These are phyloP conservation scores for Ampelomyces quisqualis DNA, from an alignment of 2,329 filamentous ascomycete species.

Conservation along the genomic window DNA sequence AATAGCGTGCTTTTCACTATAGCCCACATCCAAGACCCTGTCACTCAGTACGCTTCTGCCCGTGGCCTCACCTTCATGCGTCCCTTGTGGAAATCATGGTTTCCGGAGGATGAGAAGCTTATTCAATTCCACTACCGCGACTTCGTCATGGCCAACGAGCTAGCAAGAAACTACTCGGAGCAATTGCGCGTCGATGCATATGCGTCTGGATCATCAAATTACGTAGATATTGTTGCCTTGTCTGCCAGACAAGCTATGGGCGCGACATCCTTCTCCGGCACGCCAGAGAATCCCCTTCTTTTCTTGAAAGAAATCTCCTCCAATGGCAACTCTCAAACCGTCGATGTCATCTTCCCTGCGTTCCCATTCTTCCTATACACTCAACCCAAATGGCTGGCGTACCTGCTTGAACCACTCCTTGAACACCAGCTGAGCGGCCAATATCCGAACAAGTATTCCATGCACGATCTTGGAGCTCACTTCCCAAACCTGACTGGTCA, in stretches of 20 bases:
- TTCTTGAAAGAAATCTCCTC: conserved; percentile 87
- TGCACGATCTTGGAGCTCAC: conserved; percentile 72
- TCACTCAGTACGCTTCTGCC: conserved; percentile 75
- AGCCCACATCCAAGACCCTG: conserved; percentile 73
- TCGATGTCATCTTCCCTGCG: conserved; percentile 83
- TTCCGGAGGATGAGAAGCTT: conserved; percentile 62
- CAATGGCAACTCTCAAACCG: conserved; percentile 81
- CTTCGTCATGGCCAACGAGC: conserved; percentile 61
- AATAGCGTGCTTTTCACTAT: conserved; percentile 70
- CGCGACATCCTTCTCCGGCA: conserved; percentile 72
- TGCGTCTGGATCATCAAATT: conserved; percentile 70
- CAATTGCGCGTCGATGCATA: conserved; percentile 71
- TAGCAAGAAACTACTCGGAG: conserved; percentile 72
- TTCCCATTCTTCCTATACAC: conserved; percentile 87
- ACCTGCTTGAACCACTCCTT: conserved; percentile 74
- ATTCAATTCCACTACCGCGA: conserved; percentile 76
- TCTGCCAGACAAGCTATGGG: conserved; percentile 79
- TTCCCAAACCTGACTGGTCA: conserved; percentile 79
- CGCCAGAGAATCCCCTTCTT: conserved; percentile 68
- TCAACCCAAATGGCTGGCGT: conserved; percentile 76
- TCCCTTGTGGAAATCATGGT: conserved; percentile 78
- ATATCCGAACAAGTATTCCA: conserved; percentile 79
- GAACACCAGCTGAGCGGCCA: conserved; percentile 81
- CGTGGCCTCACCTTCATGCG: conserved; percentile 76
- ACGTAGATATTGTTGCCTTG: conserved; percentile 74